Percentiles rank a stretch among this genome's conserved stretches.
Conservation (phyloP, 2,329 filamentous ascomycete genomes). For the Cladorrhinum sp. region DNA sequence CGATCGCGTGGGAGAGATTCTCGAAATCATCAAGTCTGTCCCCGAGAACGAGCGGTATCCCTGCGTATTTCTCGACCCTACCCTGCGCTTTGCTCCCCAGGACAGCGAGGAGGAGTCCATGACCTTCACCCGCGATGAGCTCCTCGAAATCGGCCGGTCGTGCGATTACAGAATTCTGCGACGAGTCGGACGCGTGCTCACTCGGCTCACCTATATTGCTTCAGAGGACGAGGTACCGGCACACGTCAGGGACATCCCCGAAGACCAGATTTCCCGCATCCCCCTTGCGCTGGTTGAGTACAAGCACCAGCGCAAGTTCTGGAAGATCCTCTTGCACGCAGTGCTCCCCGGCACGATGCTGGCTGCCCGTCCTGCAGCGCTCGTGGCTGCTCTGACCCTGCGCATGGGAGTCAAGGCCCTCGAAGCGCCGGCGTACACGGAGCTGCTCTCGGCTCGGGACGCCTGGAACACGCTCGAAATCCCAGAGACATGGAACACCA, state of each 20-base stretch:
- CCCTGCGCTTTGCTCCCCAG: conserved; percentile 35
- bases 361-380: conserved; percentile 41
- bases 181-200: conserved; percentile 46
- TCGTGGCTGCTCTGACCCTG: conserved; percentile 48
- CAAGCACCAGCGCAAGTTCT: conserved; percentile 40
- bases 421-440: conserved; percentile 38
- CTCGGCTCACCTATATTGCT: conserved; percentile 43
- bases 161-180: conserved; percentile 48
- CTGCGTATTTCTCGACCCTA: conserved; percentile 50
- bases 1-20: conserved; percentile 45
- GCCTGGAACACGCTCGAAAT: conserved; percentile 47
- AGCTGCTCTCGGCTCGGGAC: conserved; percentile 40
- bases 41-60: conserved; percentile 41
- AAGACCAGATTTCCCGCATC: conserved; percentile 39
- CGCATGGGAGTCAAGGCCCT: conserved; percentile 46
- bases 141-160: conserved; percentile 51
- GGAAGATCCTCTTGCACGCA: conserved; percentile 47
- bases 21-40: conserved; percentile 37
- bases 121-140: conserved; percentile 43
- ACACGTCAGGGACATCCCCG: conserved; percentile 37
- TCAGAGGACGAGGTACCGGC: conserved; percentile 41
- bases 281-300: conserved; percentile 40
- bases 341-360: conserved; percentile 49
- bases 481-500: conserved; percentile 49
- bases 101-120: conserved; percentile 28